A percentile compares a stretch with the other conserved stretches of the same genome.
Evolutionary conservation across 345 rosid species (phyloP).

Genomic region (Populus alba): DNA sequence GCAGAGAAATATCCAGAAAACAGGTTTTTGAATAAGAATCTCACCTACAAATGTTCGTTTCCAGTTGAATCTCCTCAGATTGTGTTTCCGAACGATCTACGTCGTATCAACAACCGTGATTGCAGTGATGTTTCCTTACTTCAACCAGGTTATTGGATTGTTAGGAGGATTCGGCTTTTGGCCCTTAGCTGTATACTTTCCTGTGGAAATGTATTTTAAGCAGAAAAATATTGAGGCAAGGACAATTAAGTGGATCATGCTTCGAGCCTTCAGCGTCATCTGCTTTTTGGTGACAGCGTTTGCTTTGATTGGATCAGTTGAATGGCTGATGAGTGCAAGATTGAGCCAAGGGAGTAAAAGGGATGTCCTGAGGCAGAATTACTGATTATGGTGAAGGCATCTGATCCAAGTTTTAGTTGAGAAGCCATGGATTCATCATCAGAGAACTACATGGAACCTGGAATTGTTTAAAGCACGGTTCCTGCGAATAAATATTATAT

Average conservation of each 20-base stretch:
- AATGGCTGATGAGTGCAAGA: slow-evolving; percentile 57
- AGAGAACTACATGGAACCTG: not conserved
- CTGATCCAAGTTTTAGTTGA: not conserved
- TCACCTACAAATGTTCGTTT: slow-evolving; percentile 32
- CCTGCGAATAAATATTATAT: not conserved
- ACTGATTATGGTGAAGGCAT: not conserved
- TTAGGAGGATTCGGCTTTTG: slow-evolving; percentile 72
- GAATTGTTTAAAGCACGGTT: not conserved
- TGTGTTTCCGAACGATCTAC: slow-evolving; percentile 48
- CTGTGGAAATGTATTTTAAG: slow-evolving; percentile 63
- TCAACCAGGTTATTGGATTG: slow-evolving; percentile 75
- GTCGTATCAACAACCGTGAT: slow-evolving; percentile 50
- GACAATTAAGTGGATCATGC: slow-evolving; percentile 55
- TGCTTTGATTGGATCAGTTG: slow-evolving; percentile 54
- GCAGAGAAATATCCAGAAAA: slow-evolving; percentile 41
- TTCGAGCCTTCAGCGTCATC: slow-evolving; percentile 38
- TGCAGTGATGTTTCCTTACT: slow-evolving; percentile 67
- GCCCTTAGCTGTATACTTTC: slow-evolving; percentile 75
- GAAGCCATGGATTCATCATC: not conserved
- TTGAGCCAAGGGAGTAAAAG: slow-evolving; percentile 9
- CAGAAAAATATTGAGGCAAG: slow-evolving; percentile 51
- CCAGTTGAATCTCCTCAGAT: slow-evolving; percentile 30
- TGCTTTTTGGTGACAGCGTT: slow-evolving; percentile 43
- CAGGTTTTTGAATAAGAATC: slow-evolving; percentile 29
- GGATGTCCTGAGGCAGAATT: not conserved